Evolutionary conservation across 2,329 filamentous ascomycete species (phyloP).

Genomic region (Fusarium sp.): DNA sequence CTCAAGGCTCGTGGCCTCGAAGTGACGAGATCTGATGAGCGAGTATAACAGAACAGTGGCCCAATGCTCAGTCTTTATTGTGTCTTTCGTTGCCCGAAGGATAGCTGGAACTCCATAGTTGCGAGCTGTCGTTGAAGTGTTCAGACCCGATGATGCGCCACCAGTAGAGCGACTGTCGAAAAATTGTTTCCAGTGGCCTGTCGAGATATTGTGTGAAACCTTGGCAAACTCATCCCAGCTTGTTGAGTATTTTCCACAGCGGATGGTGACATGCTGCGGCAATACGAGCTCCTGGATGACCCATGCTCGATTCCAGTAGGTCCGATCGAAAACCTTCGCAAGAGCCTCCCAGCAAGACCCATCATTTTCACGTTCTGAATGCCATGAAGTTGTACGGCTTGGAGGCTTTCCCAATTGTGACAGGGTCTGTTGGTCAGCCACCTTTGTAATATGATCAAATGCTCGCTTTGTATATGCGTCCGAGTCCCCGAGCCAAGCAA

Average conservation of each 20-base stretch:
- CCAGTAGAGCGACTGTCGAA: not conserved
- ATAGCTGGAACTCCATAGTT: not conserved
- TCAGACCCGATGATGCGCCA: not conserved
- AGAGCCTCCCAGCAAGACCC: not conserved
- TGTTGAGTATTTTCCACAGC: not conserved
- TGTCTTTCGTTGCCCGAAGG: not conserved
- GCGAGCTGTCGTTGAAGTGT: not conserved
- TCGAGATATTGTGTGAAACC: not conserved
- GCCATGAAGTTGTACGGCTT: too few species aligned
- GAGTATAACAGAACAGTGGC: not conserved
- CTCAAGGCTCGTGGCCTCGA: not conserved
- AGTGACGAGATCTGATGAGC: not conserved
- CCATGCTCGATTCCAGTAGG: slow-evolving; percentile 3
- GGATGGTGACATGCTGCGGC: not conserved
- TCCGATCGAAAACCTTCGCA: not conserved
- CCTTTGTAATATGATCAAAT: not conserved
- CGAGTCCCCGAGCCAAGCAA: not conserved
- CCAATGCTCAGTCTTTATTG: not conserved
- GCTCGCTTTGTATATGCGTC: not conserved
- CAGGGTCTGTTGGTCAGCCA: not conserved
- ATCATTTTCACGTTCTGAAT: not conserved
- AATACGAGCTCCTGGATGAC: not conserved
- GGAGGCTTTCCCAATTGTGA: too few species aligned
- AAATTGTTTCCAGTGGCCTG: not conserved
- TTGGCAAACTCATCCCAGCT: not conserved